Evolutionary conservation across 768 basidiomycete genomes (phyloP), one percentile per base, ranked within the genome.

Genomic region (Mycena filopes): DNA sequence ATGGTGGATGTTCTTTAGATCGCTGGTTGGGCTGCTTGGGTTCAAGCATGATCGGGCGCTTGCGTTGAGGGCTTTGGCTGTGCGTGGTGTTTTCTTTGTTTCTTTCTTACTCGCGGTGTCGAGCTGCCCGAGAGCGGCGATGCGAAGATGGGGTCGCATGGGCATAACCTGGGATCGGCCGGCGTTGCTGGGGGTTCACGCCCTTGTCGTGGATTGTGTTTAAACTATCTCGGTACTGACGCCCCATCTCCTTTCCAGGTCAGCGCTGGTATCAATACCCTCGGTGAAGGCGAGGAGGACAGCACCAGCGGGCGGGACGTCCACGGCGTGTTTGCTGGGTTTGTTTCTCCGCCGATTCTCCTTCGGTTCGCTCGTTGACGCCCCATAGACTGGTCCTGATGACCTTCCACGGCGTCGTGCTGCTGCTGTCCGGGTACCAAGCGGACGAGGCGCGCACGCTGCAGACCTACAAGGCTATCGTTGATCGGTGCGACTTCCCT

Each of bases 291-390:
- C 41, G 55, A 13, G 15, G 54, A 15, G 15, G 31, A 12, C n/a
- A 36, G 33, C 7, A 31, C 90, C 9, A 81, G 83, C 3, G 86
- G 86, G 69, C 78, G 79, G 5, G 93, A 94, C 66, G 87, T 91
- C 2, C 93, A 95, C 78, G 80, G 87, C 9, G 87, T 91, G 13
- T 94, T 94, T 72, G 83, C 93, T 25, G 90, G 92, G 90, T 91
- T 64, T 77, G 25, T 36, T 41, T 55, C 15, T 67, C 18, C 23
- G 26, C 15, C 29, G 31, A 26, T 43, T 33, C 7, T 8, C 8
- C 20, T 0, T 18, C 38, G n/a, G n/a, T 41, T 28, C 29, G 16
- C 23, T 31, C 29, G 43, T 31, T 29, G 18, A 20, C 41, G 1
- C 50, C 41, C 23, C 43, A 20, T 59, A 91, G 90, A 16, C 78